Conservation (phyloP, 1,139 yeast genomes). For the Lodderomyces orthopsilosis region DNA sequence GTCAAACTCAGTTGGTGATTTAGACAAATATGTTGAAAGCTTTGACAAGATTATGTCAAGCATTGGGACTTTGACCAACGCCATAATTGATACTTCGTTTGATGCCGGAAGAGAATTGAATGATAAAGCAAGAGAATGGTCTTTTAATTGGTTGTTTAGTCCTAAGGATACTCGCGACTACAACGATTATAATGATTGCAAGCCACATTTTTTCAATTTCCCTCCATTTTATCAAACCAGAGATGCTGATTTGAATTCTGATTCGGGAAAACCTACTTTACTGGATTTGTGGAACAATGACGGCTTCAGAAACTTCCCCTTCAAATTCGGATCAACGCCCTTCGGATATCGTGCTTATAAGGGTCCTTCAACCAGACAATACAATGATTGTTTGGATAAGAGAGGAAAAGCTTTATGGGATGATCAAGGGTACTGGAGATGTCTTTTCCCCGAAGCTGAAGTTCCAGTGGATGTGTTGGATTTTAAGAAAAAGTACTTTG, state of each 20-base stretch:
- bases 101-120: conserved; percentile 26
- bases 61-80: conserved; percentile 12
- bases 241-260: conserved; percentile 8
- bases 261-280: conserved; percentile 7
- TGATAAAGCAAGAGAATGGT: conserved; percentile 22
- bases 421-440: conserved; percentile 78
- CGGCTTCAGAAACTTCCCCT: conserved; percentile 11
- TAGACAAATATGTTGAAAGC: conserved; percentile 20
- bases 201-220: conserved; percentile 9
- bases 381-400: conserved; percentile 58
- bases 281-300: conserved; percentile 11
- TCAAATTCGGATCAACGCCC: conserved; percentile 26
- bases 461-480: conserved; percentile 36
- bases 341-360: conserved; percentile 56
- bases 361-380: conserved; percentile 60
- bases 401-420: conserved; percentile 81
- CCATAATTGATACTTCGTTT: conserved; percentile 21
- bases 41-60: conserved; percentile 19
- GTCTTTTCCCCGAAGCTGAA: conserved; percentile 66
- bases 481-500: conserved; percentile 25
- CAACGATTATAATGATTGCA: background rate
- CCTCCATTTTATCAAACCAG: conserved; percentile 14
- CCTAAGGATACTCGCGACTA: background rate
- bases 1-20: conserved; percentile 10
- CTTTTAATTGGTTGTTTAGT: conserved; percentile 18